These are phyloP conservation scores for Termitomyces sp. DNA, from an alignment of 768 basidiomycete species.

Conservation along the genomic window DNA sequence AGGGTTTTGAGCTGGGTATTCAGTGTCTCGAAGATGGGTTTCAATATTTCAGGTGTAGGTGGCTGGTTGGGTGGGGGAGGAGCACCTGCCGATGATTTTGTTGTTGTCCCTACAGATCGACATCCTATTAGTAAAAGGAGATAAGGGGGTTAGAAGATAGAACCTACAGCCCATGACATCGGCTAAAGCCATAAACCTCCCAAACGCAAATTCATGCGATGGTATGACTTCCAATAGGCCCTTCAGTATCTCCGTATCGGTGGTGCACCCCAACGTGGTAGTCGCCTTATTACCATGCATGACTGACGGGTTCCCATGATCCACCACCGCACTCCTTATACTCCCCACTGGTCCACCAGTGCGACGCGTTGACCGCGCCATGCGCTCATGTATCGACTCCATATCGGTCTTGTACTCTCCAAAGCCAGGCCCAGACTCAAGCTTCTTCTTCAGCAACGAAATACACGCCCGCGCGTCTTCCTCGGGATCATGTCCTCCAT, in stretches of 20 bases:
- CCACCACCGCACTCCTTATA: conserved; percentile 65
- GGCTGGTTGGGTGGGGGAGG: conserved; percentile 22
- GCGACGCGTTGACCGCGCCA: conserved; percentile 46
- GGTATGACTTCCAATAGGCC: conserved; percentile 54
- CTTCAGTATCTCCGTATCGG: conserved; percentile 75
- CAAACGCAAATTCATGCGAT: conserved; percentile 80
- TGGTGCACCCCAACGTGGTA: conserved; percentile 67
- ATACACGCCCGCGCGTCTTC: conserved; percentile 90
- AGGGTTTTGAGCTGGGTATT: conserved; percentile 57
- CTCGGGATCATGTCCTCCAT: conserved; percentile 89
- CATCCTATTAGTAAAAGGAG: neutral
- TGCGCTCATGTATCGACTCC: conserved; percentile 86
- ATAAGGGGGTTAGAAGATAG: neutral
- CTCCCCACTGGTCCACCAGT: conserved; percentile 32
- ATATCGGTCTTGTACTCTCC: conserved; percentile 83
- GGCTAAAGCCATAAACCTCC: conserved; percentile 77
- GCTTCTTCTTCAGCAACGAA: conserved; percentile 78
- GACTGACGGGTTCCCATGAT: conserved; percentile 76
- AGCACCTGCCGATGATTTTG: conserved; percentile 39
- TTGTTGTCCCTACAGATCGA: conserved; percentile 50
- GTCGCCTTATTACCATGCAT: conserved; percentile 87
- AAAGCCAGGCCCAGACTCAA: conserved; percentile 71
- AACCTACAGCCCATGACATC: conserved; percentile 75
- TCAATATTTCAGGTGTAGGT: conserved; percentile 28
- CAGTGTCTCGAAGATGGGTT: conserved; percentile 40